Percentiles rank a stretch among this genome's conserved stretches.
Conservation (phyloP, 208 protist species). For the Crithidia acanthocephali region DNA sequence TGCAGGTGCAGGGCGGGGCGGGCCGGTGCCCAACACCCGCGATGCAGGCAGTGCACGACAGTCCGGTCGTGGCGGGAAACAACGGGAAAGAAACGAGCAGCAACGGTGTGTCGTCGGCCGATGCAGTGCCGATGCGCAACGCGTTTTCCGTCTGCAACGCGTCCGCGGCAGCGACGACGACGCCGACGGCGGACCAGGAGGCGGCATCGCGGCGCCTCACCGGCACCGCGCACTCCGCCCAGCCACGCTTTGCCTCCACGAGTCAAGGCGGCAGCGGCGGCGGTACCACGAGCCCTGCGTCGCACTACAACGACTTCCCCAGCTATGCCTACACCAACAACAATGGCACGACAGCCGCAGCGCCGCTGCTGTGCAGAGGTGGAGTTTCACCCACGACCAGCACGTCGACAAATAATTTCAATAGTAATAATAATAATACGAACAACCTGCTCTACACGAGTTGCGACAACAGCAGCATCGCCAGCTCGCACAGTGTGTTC, state of each 20-base stretch:
- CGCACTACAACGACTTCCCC: background rate
- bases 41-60: background rate
- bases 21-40: background rate
- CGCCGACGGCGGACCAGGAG: background rate
- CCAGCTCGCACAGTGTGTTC: slow-evolving; percentile 24
- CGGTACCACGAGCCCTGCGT: background rate
- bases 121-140: background rate
- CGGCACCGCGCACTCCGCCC: background rate
- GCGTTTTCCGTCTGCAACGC: slow-evolving; percentile 8
- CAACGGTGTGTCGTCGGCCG: background rate
- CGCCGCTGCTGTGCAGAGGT: too few relatives aligned
- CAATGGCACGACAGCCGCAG: too few relatives aligned
- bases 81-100: background rate
- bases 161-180: background rate
- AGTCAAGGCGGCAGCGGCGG: background rate
- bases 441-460: background rate
- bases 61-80: background rate
- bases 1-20: background rate
- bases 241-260: background rate
- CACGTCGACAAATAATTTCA: too few relatives aligned
- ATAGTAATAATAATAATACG: background rate
- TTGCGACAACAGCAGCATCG: slow-evolving; percentile 15
- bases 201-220: background rate
- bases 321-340: background rate
- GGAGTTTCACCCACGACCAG: too few relatives aligned